Evolutionary conservation across 1,284 basidiomycete genomes (phyloP), one percentile per base, ranked within the genome.

Genomic region (Cutaneotrichosporon sp.): DNA sequence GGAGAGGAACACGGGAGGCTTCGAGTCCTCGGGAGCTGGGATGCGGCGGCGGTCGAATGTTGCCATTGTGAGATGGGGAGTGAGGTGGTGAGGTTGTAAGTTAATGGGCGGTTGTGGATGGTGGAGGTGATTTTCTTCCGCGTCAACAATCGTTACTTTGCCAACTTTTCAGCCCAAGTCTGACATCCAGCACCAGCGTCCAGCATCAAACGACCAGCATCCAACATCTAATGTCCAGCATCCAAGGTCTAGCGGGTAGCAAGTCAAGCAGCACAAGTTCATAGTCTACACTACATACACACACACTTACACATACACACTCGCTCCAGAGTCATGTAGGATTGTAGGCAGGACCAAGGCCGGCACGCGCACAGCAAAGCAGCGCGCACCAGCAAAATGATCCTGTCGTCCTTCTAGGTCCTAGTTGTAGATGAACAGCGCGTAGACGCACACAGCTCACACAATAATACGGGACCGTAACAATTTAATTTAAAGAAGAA

Each of bases 11-110:
- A 85, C 70, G 3, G 89, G 90, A 14, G 86, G 76, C 69, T 83
- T 85, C 62, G 89, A 92, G 68, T 89, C 86, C 73, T 95, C 93
- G 18, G 94, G 94, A 0, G 91, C 94, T 70, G 90, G 91, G 65
- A 92, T 87, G 59, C 93, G 86, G 70, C 94, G 84, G 73, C 94
- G 84, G 84, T 97, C 93, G 75, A 91, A 90, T 56, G 82, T 65
- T 18, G 72, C 58, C 71, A 73, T 72, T 46, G 61, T 46, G 68
- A 58, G 58, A 51, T 38, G 49, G 26, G 40, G 31, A 60, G 59
- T 13, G 21, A 7, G 18, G 42, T 18, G 42, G 18, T 46, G 42
- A 14, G 38, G 16, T 16, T 5, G 16, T 14, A 16, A 14, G 36
- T 36, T 36, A 1, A 26, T 26, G 26, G 26, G 36, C 36, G 8